phyloP scores from a whole-genome alignment of 345 rosid genomes.

The Salix purpurea region DNA sequence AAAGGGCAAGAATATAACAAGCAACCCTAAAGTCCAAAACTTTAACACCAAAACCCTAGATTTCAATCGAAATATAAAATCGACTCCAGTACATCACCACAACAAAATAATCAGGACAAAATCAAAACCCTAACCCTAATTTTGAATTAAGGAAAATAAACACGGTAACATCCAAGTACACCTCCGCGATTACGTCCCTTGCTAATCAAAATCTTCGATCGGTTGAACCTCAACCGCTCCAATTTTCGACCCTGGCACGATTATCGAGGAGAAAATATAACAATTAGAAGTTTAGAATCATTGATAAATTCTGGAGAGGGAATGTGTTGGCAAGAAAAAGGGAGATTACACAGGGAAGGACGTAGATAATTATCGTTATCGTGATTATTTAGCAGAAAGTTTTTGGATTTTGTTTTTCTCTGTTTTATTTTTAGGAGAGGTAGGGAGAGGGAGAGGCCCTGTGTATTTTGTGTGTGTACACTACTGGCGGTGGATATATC shows the following conservation, averaged over 20 bases:
- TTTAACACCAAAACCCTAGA: not conserved
- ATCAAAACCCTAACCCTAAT: not conserved
- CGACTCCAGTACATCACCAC: not conserved
- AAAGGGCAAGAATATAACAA: not conserved
- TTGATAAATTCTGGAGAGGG: not conserved
- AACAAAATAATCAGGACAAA: not conserved
- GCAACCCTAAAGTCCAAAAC: not conserved
- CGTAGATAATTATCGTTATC: not conserved
- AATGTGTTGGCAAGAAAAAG: not conserved
- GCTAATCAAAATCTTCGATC: not conserved
- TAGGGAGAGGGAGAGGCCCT: not conserved
- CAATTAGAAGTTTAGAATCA: not conserved
- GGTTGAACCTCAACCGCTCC: not conserved
- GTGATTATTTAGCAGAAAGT: not conserved
- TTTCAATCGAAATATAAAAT: not conserved
- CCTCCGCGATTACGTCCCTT: not conserved
- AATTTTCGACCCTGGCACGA: not conserved
- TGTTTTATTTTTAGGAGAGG: not conserved
- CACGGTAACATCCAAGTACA: not conserved
- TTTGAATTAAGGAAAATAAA: too few species aligned
- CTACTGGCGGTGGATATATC: too few species aligned
- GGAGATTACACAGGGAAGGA: not conserved
- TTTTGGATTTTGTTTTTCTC: not conserved
- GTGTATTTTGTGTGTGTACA: not conserved
- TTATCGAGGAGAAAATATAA: not conserved